phyloP scores from a whole-genome alignment of 1,284 basidiomycete genomes.

The Moesziomyces sp. region DNA sequence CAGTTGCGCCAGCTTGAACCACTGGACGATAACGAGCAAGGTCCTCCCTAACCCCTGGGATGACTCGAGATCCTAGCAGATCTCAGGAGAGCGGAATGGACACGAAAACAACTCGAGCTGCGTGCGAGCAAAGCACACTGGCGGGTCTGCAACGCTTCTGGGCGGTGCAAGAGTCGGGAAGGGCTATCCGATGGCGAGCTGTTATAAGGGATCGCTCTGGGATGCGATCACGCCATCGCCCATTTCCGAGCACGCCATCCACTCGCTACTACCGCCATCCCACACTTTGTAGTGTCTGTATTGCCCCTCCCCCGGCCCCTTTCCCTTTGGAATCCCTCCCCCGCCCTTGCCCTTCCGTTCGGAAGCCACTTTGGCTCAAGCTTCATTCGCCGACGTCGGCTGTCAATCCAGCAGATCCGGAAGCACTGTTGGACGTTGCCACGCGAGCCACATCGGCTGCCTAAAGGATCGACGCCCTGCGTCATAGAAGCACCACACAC shows the following conservation, averaged over 20 bases:
- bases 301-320: not conserved
- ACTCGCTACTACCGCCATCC: conserved; percentile 3
- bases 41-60: not conserved
- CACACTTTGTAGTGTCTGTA: not conserved
- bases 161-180: not conserved
- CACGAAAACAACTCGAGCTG: no score
- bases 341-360: not conserved
- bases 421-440: not conserved
- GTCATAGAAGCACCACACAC: no score
- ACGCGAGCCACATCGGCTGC: not conserved
- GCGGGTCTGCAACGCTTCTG: not conserved
- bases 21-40: not conserved
- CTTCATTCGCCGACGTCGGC: conserved; percentile 2
- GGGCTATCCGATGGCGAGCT: not conserved
- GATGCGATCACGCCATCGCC: conserved; percentile 23
- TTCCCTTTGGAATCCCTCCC: not conserved
- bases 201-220: conserved; percentile 24
- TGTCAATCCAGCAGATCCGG: not conserved
- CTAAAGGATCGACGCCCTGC: not conserved
- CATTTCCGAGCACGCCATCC: conserved; percentile 28
- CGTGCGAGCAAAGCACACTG: no score
- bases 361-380: not conserved
- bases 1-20: conserved; percentile 4
- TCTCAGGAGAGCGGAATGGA: no score
- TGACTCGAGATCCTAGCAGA: not conserved